A percentile compares a stretch with the other conserved stretches of the same genome.
phyloP scores from a whole-genome alignment of 2,329 filamentous ascomycete genomes.

The Talaromyces rugulosus region DNA sequence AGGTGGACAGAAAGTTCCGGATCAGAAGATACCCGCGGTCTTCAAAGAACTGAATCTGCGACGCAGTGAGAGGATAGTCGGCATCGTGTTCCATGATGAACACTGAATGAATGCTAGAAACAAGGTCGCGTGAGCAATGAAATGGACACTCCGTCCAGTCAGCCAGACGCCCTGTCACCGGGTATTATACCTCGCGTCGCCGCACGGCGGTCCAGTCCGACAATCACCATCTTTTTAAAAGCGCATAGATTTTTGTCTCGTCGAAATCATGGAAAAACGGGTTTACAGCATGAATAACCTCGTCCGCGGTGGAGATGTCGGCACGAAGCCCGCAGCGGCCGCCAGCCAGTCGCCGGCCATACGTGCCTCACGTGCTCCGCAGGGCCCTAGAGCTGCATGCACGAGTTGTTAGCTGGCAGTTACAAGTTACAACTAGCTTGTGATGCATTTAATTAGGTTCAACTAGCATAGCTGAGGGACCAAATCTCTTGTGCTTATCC shows the following conservation, averaged over 20 bases:
- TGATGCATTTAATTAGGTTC: background rate
- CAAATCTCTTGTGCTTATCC: background rate
- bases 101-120: background rate
- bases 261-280: background rate
- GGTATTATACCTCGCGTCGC: background rate
- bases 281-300: background rate
- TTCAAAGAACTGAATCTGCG: slow-evolving; percentile 22
- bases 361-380: background rate
- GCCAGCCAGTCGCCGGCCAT: background rate
- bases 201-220: background rate
- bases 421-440: background rate
- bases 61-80: background rate
- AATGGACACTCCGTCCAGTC: background rate
- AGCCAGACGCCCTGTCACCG: background rate
- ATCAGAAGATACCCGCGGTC: slow-evolving; percentile 28
- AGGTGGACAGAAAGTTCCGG: slow-evolving; percentile 17
- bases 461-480: background rate
- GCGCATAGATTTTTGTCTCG: background rate
- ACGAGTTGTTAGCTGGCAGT: background rate
- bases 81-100: slow-evolving; percentile 1
- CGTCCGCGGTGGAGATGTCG: background rate
- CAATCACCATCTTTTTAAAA: background rate
- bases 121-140: background rate
- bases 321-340: background rate
- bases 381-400: background rate